Conservation (phyloP, 73 alveolate species). For the Paramecium biaurelia region DNA sequence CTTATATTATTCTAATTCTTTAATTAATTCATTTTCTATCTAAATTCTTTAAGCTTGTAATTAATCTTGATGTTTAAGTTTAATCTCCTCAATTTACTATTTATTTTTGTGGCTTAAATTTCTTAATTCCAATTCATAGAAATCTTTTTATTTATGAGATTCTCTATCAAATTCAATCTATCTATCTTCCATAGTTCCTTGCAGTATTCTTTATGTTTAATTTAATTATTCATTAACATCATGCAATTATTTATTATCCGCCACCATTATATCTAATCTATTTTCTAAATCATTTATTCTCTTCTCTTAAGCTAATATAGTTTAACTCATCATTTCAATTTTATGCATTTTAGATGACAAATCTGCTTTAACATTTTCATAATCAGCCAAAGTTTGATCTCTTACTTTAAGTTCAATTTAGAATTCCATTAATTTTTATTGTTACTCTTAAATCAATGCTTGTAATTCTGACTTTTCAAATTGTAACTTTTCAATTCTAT, state of each 20-base stretch:
- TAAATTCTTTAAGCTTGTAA: background rate
- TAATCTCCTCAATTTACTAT: background rate
- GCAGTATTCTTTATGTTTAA: background rate
- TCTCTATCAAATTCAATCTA: conserved; percentile 13
- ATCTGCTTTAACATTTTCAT: background rate
- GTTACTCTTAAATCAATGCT: background rate
- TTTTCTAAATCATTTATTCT: background rate
- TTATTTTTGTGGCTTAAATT: background rate
- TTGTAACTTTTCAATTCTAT: background rate
- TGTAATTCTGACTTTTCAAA: conserved; percentile 22
- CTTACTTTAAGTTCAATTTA: background rate
- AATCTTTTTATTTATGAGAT: background rate
- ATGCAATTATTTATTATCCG: conserved; percentile 11
- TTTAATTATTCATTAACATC: conserved; percentile 15
- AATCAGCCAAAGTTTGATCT: background rate
- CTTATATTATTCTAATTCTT: background rate
- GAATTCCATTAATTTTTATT: background rate
- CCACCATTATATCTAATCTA: conserved; percentile 49
- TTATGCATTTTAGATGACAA: background rate
- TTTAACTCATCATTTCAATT: conserved; percentile 33
- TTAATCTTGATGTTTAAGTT: background rate
- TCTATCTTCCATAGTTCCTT: background rate
- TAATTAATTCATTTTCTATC: conserved; percentile 7
- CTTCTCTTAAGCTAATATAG: background rate
- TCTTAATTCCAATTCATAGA: background rate